Conservation (phyloP, 2,329 filamentous ascomycete species). For the Calonectria montana region DNA sequence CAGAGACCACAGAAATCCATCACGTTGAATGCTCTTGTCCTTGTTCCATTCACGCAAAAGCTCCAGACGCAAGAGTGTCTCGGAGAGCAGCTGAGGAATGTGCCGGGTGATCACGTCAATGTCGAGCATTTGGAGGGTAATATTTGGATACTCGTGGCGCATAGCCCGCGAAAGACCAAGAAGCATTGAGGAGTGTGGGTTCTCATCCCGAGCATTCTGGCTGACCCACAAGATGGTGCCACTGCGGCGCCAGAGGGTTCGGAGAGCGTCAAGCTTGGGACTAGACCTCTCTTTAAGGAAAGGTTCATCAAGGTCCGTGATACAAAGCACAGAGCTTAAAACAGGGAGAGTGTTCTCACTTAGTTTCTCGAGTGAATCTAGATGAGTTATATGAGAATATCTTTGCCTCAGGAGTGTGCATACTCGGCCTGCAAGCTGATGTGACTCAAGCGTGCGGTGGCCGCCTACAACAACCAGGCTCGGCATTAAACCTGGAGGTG, state of each 20-base stretch:
- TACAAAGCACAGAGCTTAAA: neutral
- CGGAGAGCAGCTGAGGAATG: neutral
- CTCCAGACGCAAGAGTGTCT: neutral
- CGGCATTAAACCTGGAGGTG: neutral
- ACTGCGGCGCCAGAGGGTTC: neutral
- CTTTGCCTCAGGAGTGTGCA: neutral
- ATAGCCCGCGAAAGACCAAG: neutral
- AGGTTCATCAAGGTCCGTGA: constrained; percentile 8
- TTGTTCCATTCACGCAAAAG: neutral
- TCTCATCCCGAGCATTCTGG: neutral
- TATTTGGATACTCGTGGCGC: neutral
- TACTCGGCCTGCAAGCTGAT: neutral
- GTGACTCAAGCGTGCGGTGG: neutral
- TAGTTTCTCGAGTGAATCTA: neutral
- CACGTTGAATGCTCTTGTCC: neutral
- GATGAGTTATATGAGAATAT: neutral
- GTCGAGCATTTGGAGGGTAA: constrained; percentile 7
- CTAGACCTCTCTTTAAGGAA: neutral
- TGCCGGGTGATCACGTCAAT: neutral
- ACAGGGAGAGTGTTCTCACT: neutral
- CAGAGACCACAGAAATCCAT: neutral
- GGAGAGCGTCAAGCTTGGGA: neutral
- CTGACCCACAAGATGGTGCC: constrained; percentile 13
- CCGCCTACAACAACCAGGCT: neutral
- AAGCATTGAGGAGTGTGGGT: neutral